A percentile compares a stretch with the other conserved stretches of the same genome.
These are phyloP conservation scores for Fraxinus dipetala DNA, from an alignment of 305 asterid genomes.

Conservation along the genomic window DNA sequence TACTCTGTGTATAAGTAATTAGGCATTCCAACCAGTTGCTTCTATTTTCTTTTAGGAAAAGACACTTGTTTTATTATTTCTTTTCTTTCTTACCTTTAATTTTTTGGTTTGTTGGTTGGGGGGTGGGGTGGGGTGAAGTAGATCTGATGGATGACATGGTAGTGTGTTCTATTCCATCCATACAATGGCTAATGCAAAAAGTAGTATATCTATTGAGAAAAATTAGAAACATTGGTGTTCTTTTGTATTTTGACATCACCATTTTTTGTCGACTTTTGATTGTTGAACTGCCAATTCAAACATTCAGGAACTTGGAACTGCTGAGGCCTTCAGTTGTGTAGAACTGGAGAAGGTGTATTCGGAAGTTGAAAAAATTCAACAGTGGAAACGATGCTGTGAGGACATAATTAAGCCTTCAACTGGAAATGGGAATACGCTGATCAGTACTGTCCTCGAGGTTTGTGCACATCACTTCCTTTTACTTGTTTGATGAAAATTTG, in stretches of 20 bases:
- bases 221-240: slow-evolving; percentile 9
- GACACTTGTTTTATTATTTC: not conserved
- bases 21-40: not conserved
- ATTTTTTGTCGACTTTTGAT: slow-evolving; percentile 22
- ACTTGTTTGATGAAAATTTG: slow-evolving; percentile 16
- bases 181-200: not conserved
- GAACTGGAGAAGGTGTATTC: slow-evolving; percentile 62
- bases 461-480: slow-evolving; percentile 7
- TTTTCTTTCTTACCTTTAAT: not conserved
- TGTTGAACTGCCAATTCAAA: slow-evolving; percentile 24
- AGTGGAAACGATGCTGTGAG: slow-evolving; percentile 59
- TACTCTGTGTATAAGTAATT: not conserved
- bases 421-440: slow-evolving; percentile 41
- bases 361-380: slow-evolving; percentile 58
- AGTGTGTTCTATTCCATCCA: slow-evolving; percentile 8
- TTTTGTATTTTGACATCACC: slow-evolving; percentile 16
- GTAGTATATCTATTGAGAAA: slow-evolving; percentile 12
- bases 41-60: not conserved
- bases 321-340: slow-evolving; percentile 62
- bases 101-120: not conserved
- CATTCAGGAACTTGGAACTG: slow-evolving; percentile 69
- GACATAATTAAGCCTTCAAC: slow-evolving; percentile 47
- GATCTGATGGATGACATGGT: not conserved
- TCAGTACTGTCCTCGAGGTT: slow-evolving; percentile 60
- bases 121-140: not conserved